Conservation (phyloP, 2,329 filamentous ascomycete genomes). For the Aspergillus uvarum region DNA sequence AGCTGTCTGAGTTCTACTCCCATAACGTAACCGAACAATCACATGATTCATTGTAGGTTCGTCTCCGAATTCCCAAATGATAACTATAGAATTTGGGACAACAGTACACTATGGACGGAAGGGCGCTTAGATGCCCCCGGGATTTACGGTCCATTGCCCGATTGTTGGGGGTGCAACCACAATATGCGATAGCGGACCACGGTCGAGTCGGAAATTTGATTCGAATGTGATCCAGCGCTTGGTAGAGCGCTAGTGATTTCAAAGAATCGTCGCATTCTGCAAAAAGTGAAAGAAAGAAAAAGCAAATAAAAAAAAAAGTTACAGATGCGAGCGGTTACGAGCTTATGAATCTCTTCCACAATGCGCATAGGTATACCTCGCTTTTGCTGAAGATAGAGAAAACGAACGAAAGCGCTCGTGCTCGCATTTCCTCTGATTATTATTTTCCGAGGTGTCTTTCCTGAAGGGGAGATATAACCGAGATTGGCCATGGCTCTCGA, state of each 20-base stretch:
- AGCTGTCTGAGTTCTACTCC: too few relatives aligned
- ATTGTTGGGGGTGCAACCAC: background rate
- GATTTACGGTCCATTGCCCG: background rate
- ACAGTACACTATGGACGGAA: background rate
- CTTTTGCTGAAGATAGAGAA: background rate
- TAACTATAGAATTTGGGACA: background rate
- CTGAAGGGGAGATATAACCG: constrained; percentile 24
- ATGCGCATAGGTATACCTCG: too few relatives aligned
- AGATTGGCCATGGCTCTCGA: constrained; percentile 13
- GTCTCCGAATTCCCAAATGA: background rate
- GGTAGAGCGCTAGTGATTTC: background rate
- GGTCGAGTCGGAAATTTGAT: background rate
- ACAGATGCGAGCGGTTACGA: background rate
- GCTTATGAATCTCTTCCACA: too few relatives aligned
- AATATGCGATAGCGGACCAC: background rate
- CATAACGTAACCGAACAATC: background rate
- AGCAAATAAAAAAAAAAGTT: background rate
- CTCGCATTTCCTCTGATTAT: background rate
- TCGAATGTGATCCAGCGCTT: background rate
- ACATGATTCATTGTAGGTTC: background rate
- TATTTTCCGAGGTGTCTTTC: constrained; percentile 10
- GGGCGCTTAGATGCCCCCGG: background rate
- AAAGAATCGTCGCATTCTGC: too few relatives aligned
- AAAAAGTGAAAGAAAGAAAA: too few relatives aligned
- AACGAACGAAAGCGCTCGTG: background rate